These are phyloP conservation scores for Penicillium coprophilum DNA, from an alignment of 495 filamentous ascomycete genomes.

Conservation along the genomic window DNA sequence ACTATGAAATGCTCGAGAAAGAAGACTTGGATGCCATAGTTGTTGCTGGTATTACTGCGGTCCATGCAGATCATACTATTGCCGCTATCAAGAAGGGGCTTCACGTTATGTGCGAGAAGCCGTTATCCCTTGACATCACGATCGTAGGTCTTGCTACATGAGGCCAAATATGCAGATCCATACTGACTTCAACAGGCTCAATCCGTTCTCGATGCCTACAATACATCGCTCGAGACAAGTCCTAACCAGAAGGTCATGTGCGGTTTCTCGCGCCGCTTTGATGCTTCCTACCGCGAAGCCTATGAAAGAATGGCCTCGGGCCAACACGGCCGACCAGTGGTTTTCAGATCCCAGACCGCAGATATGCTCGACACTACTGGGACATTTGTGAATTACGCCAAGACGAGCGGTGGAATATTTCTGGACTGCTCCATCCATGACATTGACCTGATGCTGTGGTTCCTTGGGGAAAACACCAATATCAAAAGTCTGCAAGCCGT, in stretches of 20 bases:
- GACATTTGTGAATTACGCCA: constrained; percentile 51
- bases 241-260: constrained; percentile 55
- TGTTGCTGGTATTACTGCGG: constrained; percentile 47
- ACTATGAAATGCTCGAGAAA: constrained; percentile 51
- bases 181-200: constrained; percentile 35
- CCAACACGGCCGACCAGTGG: constrained; percentile 45
- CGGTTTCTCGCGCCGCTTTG: constrained; percentile 55
- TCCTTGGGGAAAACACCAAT: constrained; percentile 42
- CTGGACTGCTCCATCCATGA: constrained; percentile 54
- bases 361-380: constrained; percentile 50
- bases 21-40: constrained; percentile 48
- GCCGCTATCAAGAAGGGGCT: constrained; percentile 47
- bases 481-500: constrained; percentile 48
- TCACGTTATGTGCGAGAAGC: constrained; percentile 56
- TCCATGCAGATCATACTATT: constrained; percentile 43
- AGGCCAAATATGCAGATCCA: not conserved
- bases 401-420: constrained; percentile 54
- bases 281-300: constrained; percentile 44
- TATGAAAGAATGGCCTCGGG: constrained; percentile 39
- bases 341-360: constrained; percentile 54
- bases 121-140: constrained; percentile 42
- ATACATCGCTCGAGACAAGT: constrained; percentile 26
- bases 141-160: constrained; percentile 32
- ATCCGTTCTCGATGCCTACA: constrained; percentile 45
- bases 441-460: constrained; percentile 53